Evolutionary conservation across 768 basidiomycete species (phyloP).

Genomic region (Hygrocybe coccinea): DNA sequence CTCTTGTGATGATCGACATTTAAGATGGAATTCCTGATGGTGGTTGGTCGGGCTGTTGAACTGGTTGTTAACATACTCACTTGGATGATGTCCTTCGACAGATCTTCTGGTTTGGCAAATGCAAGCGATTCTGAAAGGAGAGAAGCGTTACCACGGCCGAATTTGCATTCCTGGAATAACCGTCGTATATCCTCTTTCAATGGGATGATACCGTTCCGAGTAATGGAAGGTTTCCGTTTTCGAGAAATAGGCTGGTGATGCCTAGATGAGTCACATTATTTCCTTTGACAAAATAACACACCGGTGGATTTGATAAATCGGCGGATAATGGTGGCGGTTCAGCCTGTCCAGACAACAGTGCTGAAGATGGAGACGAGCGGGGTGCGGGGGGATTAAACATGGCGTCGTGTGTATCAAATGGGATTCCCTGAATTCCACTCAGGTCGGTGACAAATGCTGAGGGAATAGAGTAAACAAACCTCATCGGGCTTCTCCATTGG

Average conservation of each 20-base stretch:
- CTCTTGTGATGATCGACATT: slow-evolving; percentile 79
- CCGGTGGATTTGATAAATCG: slow-evolving; percentile 9
- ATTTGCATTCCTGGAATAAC: slow-evolving; percentile 79
- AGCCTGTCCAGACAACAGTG: background rate
- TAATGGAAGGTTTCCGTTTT: slow-evolving; percentile 36
- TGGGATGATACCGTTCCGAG: slow-evolving; percentile 49
- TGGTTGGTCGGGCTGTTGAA: slow-evolving; percentile 2
- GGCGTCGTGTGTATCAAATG: slow-evolving; percentile 71
- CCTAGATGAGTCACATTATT: background rate
- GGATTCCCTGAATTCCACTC: slow-evolving; percentile 50
- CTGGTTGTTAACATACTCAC: slow-evolving; percentile 35
- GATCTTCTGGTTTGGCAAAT: slow-evolving; percentile 64
- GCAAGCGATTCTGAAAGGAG: slow-evolving; percentile 68
- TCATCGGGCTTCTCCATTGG: slow-evolving; percentile 76
- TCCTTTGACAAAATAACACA: background rate
- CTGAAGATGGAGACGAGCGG: slow-evolving; percentile 32
- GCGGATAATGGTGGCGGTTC: slow-evolving; percentile 30
- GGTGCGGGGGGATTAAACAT: slow-evolving; percentile 69
- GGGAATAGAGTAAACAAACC: slow-evolving; percentile 34
- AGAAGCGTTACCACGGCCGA: slow-evolving; percentile 76
- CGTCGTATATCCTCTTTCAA: slow-evolving; percentile 80
- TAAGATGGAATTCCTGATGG: slow-evolving; percentile 74
- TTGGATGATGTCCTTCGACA: slow-evolving; percentile 62
- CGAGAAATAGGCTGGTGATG: slow-evolving; percentile 22
- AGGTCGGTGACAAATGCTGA: background rate